Conservation (phyloP, 2,329 filamentous ascomycete species). For the Stagonosporopsis chrysanthemi region DNA sequence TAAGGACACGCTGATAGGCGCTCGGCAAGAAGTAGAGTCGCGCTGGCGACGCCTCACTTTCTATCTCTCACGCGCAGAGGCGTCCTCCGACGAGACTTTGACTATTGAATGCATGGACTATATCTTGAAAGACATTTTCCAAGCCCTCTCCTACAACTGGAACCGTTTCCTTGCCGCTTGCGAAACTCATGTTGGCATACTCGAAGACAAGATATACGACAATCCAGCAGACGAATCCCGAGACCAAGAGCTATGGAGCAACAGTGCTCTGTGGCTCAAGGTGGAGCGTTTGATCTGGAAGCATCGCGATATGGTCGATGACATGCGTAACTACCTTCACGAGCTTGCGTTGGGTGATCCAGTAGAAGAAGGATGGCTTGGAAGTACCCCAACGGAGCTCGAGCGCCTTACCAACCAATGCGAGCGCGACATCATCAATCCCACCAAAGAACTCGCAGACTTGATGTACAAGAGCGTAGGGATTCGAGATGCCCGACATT, state of each 20-base stretch:
- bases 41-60: constrained; percentile 62
- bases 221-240: constrained; percentile 61
- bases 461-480: constrained; percentile 62
- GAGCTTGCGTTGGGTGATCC: constrained; percentile 50
- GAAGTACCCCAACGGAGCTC: constrained; percentile 51
- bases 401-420: constrained; percentile 58
- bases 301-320: constrained; percentile 57
- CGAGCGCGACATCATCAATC: constrained; percentile 59
- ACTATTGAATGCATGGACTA: constrained; percentile 59
- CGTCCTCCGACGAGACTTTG: constrained; percentile 49
- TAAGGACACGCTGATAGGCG: constrained; percentile 59
- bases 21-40: constrained; percentile 59
- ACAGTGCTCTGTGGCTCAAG: constrained; percentile 60
- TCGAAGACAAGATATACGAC: constrained; percentile 58
- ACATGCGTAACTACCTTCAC: constrained; percentile 54
- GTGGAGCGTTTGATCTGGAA: constrained; percentile 61
- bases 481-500: constrained; percentile 60
- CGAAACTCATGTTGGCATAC: constrained; percentile 58
- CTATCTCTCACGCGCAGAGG: constrained; percentile 51
- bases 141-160: constrained; percentile 56
- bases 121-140: constrained; percentile 60
- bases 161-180: constrained; percentile 55
- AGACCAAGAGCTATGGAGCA: constrained; percentile 61
- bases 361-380: constrained; percentile 52
- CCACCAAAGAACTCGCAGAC: constrained; percentile 59